Evolutionary conservation across 495 filamentous ascomycete genomes (phyloP), one percentile per base, ranked within the genome.

Genomic region (Xylaria scruposa): DNA sequence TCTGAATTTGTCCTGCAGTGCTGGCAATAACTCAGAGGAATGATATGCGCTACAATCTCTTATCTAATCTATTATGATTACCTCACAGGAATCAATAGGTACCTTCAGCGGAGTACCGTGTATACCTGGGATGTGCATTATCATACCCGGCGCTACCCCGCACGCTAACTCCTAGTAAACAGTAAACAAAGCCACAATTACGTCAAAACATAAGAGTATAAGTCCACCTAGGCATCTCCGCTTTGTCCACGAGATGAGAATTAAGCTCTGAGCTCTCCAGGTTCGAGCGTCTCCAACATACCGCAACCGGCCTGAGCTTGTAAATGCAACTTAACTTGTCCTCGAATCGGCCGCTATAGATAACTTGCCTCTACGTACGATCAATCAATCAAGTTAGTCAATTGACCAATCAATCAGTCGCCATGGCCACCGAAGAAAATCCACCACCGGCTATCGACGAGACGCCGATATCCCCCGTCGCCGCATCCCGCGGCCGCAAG

Each of bases 381-480:
- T 17, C 17, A 1, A n/a, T 51, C n/a, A 21, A 51, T 51, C 3
- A n/a, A n/a, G 46, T 51, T 24, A 26, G 26, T 29, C 51, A 26
- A 54, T 54, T 26, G 24, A 21, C 9, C 21, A 53, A 2, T 53
- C 51, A 56, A 8, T 46, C 51, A 49, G n/a, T 47, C 44, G 15
- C 21, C 73, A 87, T 87, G 85, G 81, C 83, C 49, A 78, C 81
- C 58, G 68, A 79, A 19, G 75, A 73, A 29, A 76, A 79, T n/a
- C 76, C 73, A 33, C 67, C 49, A 31, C 67, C 65, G 7, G 24
- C 81, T 56, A 82, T 89, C 75, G 88, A 91, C 79, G 82, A 86
- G 74, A 86, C 86, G 4, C 86, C 88, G 75, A 92, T 92, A 81
- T 91, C 92, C n/a, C 88, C 92, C 67, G 83, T 87, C 71, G 75